Percentiles rank a stretch among this genome's conserved stretches.
phyloP scores from a whole-genome alignment of 257 asterid genomes.

The Solanum stenotomum region DNA sequence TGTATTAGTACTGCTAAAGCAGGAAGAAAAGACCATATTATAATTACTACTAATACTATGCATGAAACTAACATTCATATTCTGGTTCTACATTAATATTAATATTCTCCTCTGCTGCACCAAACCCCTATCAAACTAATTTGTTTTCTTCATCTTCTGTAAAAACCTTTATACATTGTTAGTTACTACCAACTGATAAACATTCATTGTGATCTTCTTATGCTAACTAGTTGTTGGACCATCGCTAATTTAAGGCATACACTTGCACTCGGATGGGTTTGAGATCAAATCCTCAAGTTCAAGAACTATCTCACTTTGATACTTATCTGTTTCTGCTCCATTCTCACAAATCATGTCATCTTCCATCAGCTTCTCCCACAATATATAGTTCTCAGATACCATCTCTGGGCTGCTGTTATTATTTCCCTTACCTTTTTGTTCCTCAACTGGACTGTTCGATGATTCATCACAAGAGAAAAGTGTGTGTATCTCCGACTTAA shows the following conservation, averaged over 20 bases:
- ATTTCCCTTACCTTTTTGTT: slow-evolving; percentile 1
- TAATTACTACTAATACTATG: background rate
- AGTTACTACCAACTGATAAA: background rate
- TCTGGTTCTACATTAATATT: background rate
- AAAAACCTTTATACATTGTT: background rate
- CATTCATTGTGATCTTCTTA: background rate
- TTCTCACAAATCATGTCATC: slow-evolving; percentile 82
- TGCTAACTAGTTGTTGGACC: background rate
- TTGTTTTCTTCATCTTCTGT: background rate
- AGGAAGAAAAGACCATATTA: background rate
- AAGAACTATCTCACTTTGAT: slow-evolving; percentile 27
- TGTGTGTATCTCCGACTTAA: slow-evolving; percentile 30
- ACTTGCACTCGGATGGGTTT: slow-evolving; percentile 19
- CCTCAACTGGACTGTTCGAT: slow-evolving; percentile 13
- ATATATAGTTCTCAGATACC: slow-evolving; percentile 50
- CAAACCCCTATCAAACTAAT: background rate
- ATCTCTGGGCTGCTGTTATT: slow-evolving; percentile 3
- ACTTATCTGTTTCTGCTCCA: slow-evolving; percentile 6
- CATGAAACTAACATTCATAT: background rate
- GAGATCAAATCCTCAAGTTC: slow-evolving; percentile 35
- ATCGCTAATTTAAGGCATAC: background rate
- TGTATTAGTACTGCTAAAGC: background rate
- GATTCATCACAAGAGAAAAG: slow-evolving; percentile 40
- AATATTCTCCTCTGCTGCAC: background rate
- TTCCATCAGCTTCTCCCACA: slow-evolving; percentile 91